Evolutionary conservation across 78 protist species (phyloP).

Genomic region (Anaeramoeba ignava): DNA sequence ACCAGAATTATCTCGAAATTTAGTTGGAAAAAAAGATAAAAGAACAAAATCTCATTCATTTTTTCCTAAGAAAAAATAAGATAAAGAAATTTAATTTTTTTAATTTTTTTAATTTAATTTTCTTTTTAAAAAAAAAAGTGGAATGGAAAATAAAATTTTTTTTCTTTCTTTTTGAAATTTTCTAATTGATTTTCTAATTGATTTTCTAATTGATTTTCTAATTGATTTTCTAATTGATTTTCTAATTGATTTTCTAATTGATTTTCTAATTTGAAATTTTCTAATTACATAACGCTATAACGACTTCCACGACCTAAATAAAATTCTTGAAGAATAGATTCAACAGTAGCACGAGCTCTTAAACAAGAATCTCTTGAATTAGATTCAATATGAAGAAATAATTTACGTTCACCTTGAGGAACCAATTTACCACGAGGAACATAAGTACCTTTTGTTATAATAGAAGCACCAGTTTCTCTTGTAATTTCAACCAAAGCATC

Average conservation of each 20-base stretch:
- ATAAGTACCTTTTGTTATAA: conserved; percentile 7
- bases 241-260: no score
- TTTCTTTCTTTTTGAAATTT: no score
- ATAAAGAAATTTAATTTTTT: neutral
- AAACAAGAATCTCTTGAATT: neutral
- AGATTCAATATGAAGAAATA: conserved; percentile 1
- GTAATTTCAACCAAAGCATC: neutral
- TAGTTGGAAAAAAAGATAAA: neutral
- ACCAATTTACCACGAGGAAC: neutral
- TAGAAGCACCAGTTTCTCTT: neutral
- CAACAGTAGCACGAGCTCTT: conserved; percentile 1
- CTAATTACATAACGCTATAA: no score
- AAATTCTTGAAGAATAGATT: no score
- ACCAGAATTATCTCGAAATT: neutral
- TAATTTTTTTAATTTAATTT: neutral
- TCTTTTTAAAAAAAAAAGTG: no score
- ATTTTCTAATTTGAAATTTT: no score
- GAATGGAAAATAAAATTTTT: neutral
- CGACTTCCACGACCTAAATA: no score
- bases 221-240: no score
- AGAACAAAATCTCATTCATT: neutral
- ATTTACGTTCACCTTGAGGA: conserved; percentile 7
- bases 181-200: no score
- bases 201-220: no score
- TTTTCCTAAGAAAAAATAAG: neutral